These are phyloP conservation scores for Symmetrospora coprosmae DNA, from an alignment of 768 basidiomycete species.

Conservation along the genomic window DNA sequence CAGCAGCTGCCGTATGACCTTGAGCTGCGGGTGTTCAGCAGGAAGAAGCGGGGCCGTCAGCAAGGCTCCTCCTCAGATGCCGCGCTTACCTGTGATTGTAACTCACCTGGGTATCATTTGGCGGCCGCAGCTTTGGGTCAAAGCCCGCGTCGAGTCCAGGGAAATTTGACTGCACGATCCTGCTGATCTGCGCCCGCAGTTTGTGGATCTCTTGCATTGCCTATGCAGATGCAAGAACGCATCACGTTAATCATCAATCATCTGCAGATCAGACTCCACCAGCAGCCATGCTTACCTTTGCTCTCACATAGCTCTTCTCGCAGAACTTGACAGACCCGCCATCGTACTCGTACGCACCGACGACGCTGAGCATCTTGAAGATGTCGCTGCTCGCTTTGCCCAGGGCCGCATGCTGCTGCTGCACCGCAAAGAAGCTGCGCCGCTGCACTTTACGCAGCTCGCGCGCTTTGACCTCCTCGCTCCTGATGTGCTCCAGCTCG, in stretches of 20 bases:
- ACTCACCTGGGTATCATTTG: slow-evolving; percentile 58
- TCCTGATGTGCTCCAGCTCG: slow-evolving; percentile 40
- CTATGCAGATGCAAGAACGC: slow-evolving; percentile 40
- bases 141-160: slow-evolving; percentile 50
- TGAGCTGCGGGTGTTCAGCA: slow-evolving; percentile 46
- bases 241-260: slow-evolving; percentile 8
- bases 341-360: slow-evolving; percentile 89
- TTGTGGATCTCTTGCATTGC: slow-evolving; percentile 99
- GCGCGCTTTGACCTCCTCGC: slow-evolving; percentile 37
- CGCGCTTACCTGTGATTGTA: too few relatives aligned
- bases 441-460: slow-evolving; percentile 48
- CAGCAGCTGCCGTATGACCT: slow-evolving; percentile 72
- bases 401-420: slow-evolving; percentile 65
- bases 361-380: slow-evolving; percentile 76
- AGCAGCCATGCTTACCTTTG: slow-evolving; percentile 48
- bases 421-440: slow-evolving; percentile 66
- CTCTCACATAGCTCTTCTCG: slow-evolving; percentile 69
- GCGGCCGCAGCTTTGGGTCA: slow-evolving; percentile 55
- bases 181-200: slow-evolving; percentile 70
- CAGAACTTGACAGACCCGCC: slow-evolving; percentile 71
- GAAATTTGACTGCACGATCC: slow-evolving; percentile 68
- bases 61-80: not conserved
- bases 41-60: not conserved
- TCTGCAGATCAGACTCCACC: not conserved
- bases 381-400: slow-evolving; percentile 71